Evolutionary conservation across 2,329 filamentous ascomycete species (phyloP).

Genomic region (Ascochyta lentis): DNA sequence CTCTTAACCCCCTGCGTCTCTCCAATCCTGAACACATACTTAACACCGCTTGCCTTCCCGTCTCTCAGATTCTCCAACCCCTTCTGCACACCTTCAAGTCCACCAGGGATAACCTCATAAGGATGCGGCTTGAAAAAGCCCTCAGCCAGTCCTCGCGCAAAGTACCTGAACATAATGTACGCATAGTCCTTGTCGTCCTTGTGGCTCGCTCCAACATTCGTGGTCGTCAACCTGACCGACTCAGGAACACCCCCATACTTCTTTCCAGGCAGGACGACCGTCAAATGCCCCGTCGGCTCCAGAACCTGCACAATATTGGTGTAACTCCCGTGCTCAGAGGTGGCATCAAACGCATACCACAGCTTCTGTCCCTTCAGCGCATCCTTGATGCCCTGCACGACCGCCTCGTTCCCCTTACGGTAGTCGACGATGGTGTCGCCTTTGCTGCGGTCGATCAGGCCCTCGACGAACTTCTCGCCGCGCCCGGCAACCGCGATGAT

Average conservation of each 20-base stretch:
- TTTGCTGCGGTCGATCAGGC: constrained; percentile 47
- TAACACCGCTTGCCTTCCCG: constrained; percentile 68
- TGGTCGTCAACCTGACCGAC: constrained; percentile 48
- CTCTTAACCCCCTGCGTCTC: constrained; percentile 50
- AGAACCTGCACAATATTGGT: constrained; percentile 50
- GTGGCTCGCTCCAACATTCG: constrained; percentile 47
- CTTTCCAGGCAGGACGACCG: constrained; percentile 52
- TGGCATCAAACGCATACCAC: constrained; percentile 64
- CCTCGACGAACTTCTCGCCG: constrained; percentile 47
- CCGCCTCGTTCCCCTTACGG: constrained; percentile 58
- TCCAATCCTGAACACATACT: constrained; percentile 67
- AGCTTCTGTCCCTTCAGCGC: constrained; percentile 55
- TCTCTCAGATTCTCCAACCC: constrained; percentile 63
- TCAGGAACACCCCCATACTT: constrained; percentile 53
- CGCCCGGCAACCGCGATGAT: constrained; percentile 52
- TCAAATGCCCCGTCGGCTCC: constrained; percentile 43
- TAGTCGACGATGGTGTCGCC: constrained; percentile 60
- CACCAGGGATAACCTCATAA: constrained; percentile 61
- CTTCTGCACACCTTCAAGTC: constrained; percentile 60
- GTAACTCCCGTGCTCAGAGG: constrained; percentile 58
- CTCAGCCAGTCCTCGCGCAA: constrained; percentile 56
- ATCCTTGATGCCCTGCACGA: constrained; percentile 51
- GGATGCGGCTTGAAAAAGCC: constrained; percentile 61
- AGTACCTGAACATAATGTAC: constrained; percentile 53
- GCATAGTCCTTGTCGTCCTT: constrained; percentile 51